phyloP scores from a whole-genome alignment of 2,329 filamentous ascomycete species.

The Graphilbum sp. region DNA sequence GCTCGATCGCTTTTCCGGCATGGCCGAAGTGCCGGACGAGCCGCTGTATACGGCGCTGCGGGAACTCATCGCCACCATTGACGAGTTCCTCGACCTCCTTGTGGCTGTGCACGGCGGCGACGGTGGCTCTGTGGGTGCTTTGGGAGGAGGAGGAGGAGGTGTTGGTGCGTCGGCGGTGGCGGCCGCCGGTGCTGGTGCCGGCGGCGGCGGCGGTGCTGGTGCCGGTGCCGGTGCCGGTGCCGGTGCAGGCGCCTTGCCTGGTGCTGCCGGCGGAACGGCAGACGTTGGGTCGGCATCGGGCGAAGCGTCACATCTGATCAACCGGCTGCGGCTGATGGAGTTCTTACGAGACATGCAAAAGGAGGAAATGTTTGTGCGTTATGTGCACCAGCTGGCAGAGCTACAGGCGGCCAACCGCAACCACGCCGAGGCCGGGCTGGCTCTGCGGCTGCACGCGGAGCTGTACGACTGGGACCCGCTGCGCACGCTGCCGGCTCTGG shows the following conservation, averaged over 20 bases:
- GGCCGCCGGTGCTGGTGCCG: not conserved
- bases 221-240: too few relatives aligned
- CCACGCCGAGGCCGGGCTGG: constrained; percentile 74
- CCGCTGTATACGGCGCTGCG: constrained; percentile 60
- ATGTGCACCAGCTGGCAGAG: constrained; percentile 78
- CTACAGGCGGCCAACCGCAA: constrained; percentile 64
- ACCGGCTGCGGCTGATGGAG: constrained; percentile 83
- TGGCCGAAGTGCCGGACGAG: constrained; percentile 51
- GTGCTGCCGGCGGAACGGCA: not conserved
- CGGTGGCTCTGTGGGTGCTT: constrained; percentile 19
- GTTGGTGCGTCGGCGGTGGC: too few relatives aligned
- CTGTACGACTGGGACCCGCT: constrained; percentile 81
- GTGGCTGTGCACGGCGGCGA: constrained; percentile 76
- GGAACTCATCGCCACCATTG: constrained; percentile 66
- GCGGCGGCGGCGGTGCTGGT: not conserved
- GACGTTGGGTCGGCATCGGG: constrained; percentile 18
- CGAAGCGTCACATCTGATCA: constrained; percentile 70
- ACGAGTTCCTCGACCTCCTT: constrained; percentile 80
- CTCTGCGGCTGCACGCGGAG: constrained; percentile 78
- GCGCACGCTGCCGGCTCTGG: constrained; percentile 45
- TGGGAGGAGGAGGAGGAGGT: too few relatives aligned
- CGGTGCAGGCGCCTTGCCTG: too few relatives aligned
- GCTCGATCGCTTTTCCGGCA: constrained; percentile 59
- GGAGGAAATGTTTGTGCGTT: constrained; percentile 90
- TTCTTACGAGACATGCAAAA: constrained; percentile 95